Evolutionary conservation across 2,329 filamentous ascomycete genomes (phyloP), one percentile per base, ranked within the genome.

Genomic region (Sarocladiaceae sp.): DNA sequence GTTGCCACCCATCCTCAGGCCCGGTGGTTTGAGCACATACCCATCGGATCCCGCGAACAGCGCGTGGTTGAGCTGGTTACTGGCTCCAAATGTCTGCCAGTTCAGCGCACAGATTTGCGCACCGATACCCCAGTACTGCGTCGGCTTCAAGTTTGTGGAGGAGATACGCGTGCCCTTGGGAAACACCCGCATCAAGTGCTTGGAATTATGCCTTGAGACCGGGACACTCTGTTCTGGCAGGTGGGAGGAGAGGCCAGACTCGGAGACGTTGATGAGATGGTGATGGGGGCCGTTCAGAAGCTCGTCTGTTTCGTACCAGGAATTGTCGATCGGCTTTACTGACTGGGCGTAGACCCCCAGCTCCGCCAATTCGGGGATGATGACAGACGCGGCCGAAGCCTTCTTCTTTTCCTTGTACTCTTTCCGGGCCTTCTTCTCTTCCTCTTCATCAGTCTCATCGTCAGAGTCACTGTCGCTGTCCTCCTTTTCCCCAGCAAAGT

Each of bases 91-190:
- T 0, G 73, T 82, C 55, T 85, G 82, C 76, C 80, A 82, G 61
- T 85, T 85, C 43, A 85, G 67, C 3, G 82, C 82, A 55, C 79
- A 83, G 37, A 85, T 80, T 53, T 85, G 82, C 2, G 81, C 80
- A 1, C 82, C 82, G 3, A 83, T 58, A 6, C 70, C 78, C 82
- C 82, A 85, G 56, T 82, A 85, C 0, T 73, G 70, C 0, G 80
- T 70, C 0, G 79, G 80, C 44, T 71, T 70, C 2, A 85, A 70
- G 54, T 85, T 85, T 27, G 69, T 72, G 2, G 80, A 84, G 0
- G 76, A 77, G 56, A 85, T 84, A 33, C 82, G 76, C 0, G 80
- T 83, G 40, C 82, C 82, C 54, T 84, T 84, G 29, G 82, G 82
- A 51, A 69, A 85, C 2, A 85, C 80, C 3, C 82, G 74, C 81